Evolutionary conservation across 768 basidiomycete genomes (phyloP).

Genomic region (Tulasnella sp.): DNA sequence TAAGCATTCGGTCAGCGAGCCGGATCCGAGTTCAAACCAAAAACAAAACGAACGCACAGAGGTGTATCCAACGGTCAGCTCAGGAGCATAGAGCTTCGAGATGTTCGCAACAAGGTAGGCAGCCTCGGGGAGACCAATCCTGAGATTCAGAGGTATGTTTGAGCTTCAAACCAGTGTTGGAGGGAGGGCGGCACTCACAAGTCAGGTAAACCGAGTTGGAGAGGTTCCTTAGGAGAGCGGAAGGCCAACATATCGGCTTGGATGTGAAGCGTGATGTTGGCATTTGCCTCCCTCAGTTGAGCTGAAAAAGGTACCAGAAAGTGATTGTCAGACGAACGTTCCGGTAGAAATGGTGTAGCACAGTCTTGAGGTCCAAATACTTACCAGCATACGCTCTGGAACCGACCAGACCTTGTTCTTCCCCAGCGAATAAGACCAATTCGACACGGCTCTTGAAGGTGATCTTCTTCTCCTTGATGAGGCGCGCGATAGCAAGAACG

Average conservation of each 20-base stretch:
- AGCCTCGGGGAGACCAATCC: constrained; percentile 76
- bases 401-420: constrained; percentile 85
- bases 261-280: constrained; percentile 75
- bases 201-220: constrained; percentile 77
- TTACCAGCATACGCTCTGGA: constrained; percentile 74
- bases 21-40: neutral
- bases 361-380: constrained; percentile 35
- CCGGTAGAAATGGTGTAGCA: no score
- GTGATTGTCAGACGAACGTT: no score
- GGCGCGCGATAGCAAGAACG: constrained; percentile 74
- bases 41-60: constrained; percentile 43
- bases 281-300: constrained; percentile 53
- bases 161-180: no score
- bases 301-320: constrained; percentile 40
- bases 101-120: constrained; percentile 70
- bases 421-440: constrained; percentile 80
- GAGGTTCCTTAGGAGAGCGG: constrained; percentile 69
- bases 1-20: neutral
- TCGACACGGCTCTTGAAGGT: constrained; percentile 74
- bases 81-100: constrained; percentile 75
- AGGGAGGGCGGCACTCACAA: constrained; percentile 44
- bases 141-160: constrained; percentile 36
- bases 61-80: constrained; percentile 65
- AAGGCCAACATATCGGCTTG: constrained; percentile 94
- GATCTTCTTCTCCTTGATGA: constrained; percentile 62